Conservation (phyloP, 331 rosid species). For the Malus hybrid region DNA sequence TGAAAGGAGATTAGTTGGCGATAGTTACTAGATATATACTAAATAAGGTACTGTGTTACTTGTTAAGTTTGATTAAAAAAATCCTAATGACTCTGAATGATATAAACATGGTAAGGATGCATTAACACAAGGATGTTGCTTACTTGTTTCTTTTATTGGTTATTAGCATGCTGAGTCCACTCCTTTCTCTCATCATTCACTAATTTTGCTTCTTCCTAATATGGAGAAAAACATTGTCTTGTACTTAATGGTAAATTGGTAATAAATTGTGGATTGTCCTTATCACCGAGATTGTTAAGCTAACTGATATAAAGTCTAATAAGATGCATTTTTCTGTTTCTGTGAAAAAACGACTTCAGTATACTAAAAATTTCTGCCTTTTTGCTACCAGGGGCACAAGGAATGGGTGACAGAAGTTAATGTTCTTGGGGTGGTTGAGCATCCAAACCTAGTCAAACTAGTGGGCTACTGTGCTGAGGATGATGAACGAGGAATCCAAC, state of each 20-base stretch:
- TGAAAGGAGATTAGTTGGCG: not conserved
- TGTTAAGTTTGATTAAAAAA: not conserved
- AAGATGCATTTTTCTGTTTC: not conserved
- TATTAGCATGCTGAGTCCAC: not conserved
- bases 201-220: not conserved
- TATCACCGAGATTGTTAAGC: not conserved
- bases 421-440: constrained; percentile 90
- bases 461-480: constrained; percentile 97
- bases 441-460: constrained; percentile 93
- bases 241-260: not conserved
- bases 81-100: not conserved
- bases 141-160: not conserved
- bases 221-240: not conserved
- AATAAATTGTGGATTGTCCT: not conserved
- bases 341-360: not conserved
- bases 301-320: constrained; percentile 1
- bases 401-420: constrained; percentile 99
- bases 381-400: constrained; percentile 70
- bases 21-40: not conserved
- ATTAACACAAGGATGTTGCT: not conserved
- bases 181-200: not conserved
- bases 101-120: not conserved
- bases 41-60: not conserved
- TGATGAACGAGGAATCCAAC: constrained; percentile 97
- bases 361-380: not conserved